Base-by-base conservation (phyloP, 2,329 filamentous ascomycete species). In the Botryotinia calthae region DNA sequence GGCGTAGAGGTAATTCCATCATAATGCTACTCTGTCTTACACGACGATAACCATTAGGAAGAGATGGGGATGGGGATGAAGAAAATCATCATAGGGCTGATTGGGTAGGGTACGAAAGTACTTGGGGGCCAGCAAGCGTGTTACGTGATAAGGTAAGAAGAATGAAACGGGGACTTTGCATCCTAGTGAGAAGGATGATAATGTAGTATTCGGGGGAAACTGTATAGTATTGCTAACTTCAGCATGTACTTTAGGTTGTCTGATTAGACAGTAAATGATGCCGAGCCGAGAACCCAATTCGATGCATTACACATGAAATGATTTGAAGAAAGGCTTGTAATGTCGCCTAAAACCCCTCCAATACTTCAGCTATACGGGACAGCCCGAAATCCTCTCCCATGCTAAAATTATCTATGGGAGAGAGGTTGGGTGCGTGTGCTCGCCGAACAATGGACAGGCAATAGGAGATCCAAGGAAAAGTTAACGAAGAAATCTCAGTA, bases 71-170 rank as follows among this genome's bases (percentile, higher is more conserved):
- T 40, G 20, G 16, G 18, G 16, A 18, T 67, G 46, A 40, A 67
- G 9, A 37, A 54, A 54, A 1, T 22, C 10, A 28, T 54, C 9
- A 48, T 25, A 58, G 44, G 42, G 58, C 22, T 51, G 25, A 70
- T 63, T 70, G 68, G 68, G 22, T 28, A 70, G 20, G 42, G 56
- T 63, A 70, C 56, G 68, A 63, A 31, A 37, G 28, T 48, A 70
- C 68, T 48, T 62, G 54, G 16, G 40, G 58, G 40, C 20, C 48
- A 42, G 28, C 4, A 22, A 14, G 16, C 28, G 64, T 54, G 64
- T 67, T 67, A 46, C 64, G 34, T 67, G 64, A 67, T 54, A 54
- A 54, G 46, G 46, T 54, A 54, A 48, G 16, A 48, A 67, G 34
- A 54, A 54, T 6, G 40, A 12, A 20, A 66, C 54, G n/a, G 31